Evolutionary conservation across 2,329 filamentous ascomycete species (phyloP).

Genomic region (Pseudogymnoascus sp.): DNA sequence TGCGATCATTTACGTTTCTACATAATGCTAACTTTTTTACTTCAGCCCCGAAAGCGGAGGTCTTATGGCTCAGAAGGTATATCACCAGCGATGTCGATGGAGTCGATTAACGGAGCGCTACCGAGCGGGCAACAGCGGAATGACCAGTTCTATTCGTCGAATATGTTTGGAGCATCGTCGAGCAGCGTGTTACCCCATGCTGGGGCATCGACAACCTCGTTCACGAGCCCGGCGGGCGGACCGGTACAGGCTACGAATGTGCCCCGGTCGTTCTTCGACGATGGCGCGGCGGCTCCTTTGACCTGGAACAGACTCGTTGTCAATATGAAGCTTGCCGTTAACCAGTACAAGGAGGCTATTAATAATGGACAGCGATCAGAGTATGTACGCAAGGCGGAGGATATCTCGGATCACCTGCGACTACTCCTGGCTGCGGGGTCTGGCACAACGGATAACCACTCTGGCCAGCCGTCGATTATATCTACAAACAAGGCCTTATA

Average conservation of each 20-base stretch:
- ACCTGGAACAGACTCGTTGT: slow-evolving; percentile 86
- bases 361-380: slow-evolving; percentile 74
- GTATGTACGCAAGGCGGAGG: slow-evolving; percentile 89
- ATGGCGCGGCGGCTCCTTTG: slow-evolving; percentile 68
- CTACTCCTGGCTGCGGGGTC: slow-evolving; percentile 91
- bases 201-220: slow-evolving; percentile 41
- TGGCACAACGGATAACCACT: slow-evolving; percentile 96
- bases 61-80: slow-evolving; percentile 55
- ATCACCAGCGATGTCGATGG: slow-evolving; percentile 83
- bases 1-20: slow-evolving; percentile 11
- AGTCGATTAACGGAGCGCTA: slow-evolving; percentile 70
- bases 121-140: slow-evolving; percentile 48
- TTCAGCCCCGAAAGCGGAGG: slow-evolving; percentile 52
- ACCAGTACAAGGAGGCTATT: slow-evolving; percentile 85
- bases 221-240: slow-evolving; percentile 39
- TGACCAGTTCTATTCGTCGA: slow-evolving; percentile 46
- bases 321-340: slow-evolving; percentile 87
- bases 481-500: slow-evolving; percentile 96
- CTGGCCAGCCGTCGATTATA: slow-evolving; percentile 97
- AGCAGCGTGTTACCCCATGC: slow-evolving; percentile 30
- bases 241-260: slow-evolving; percentile 42
- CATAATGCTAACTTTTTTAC: slow-evolving; percentile 15
- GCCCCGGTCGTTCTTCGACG: slow-evolving; percentile 82
- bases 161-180: slow-evolving; percentile 46
- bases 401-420: slow-evolving; percentile 93